Conservation (phyloP, 2,329 filamentous ascomycete genomes). For the Apiospora phragmitis region DNA sequence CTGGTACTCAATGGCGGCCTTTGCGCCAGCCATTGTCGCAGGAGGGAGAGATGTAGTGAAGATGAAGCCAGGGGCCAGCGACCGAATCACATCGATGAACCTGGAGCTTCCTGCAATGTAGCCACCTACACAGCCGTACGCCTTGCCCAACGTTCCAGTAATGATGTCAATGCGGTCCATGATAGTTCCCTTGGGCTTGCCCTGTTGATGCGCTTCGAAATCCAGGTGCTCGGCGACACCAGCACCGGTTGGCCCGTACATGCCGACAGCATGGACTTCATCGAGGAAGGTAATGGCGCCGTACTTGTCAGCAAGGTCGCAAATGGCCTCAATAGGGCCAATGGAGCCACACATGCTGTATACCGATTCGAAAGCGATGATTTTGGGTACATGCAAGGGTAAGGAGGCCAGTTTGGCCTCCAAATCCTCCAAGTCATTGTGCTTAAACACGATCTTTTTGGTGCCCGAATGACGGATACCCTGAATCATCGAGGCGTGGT, state of each 20-base stretch:
- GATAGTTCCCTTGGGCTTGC: conserved; percentile 75
- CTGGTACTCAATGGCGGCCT: conserved; percentile 92
- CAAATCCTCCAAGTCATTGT: conserved; percentile 92
- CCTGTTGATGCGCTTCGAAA: conserved; percentile 79
- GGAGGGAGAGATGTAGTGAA: conserved; percentile 97
- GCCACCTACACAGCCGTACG: conserved; percentile 94
- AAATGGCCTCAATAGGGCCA: conserved; percentile 93
- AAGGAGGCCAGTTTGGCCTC: conserved; percentile 90
- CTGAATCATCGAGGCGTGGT: conserved; percentile 99
- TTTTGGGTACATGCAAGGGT: conserved; percentile 84
- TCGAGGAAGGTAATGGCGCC: conserved; percentile 96
- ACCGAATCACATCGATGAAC: conserved; percentile 90
- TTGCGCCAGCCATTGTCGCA: conserved; percentile 93
- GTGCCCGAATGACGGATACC: conserved; percentile 96
- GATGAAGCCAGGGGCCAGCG: conserved; percentile 94
- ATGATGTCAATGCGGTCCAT: conserved; percentile 98
- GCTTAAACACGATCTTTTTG: conserved; percentile 97
- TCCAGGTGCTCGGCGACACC: conserved; percentile 98
- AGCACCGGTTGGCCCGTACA: conserved; percentile 95
- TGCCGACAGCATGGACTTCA: conserved; percentile 97
- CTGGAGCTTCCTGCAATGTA: conserved; percentile 91
- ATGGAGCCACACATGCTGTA: conserved; percentile 99
- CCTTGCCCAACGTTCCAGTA: conserved; percentile 94
- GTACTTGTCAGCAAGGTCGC: conserved; percentile 95
- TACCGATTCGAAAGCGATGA: conserved; percentile 97